Conservation (phyloP, 768 basidiomycete genomes). For the Auricularia cornea region DNA sequence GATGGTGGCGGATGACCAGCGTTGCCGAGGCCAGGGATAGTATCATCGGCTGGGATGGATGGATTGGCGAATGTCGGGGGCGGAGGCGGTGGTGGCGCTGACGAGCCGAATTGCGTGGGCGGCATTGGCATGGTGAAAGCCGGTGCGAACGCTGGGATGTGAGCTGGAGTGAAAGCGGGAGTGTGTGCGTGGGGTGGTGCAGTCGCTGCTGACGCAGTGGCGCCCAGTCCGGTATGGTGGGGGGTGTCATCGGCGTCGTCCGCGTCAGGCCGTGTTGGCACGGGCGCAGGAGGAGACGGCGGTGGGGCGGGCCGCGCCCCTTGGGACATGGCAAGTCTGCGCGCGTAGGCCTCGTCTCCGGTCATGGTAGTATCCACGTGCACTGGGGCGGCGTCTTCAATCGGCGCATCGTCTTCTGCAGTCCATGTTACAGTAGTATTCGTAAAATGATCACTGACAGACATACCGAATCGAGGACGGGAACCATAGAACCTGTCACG, state of each 20-base stretch:
- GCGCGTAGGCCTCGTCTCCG: slow-evolving; percentile 75
- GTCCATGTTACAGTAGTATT: slow-evolving; percentile 27
- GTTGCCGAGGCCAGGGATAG: not conserved
- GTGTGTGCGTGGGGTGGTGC: slow-evolving; percentile 48
- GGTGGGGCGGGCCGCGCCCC: slow-evolving; percentile 11
- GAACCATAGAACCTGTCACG: slow-evolving; percentile 51
- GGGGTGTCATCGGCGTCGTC: not conserved
- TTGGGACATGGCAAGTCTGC: slow-evolving; percentile 61
- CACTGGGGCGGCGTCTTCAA: slow-evolving; percentile 28
- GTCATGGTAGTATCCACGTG: slow-evolving; percentile 36
- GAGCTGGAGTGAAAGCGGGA: slow-evolving; percentile 11
- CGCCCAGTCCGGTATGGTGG: slow-evolving; percentile 10
- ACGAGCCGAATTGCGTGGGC: slow-evolving; percentile 2
- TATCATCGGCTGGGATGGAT: slow-evolving; percentile 29
- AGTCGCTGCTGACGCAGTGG: slow-evolving; percentile 65
- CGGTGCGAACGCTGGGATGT: slow-evolving; percentile 13
- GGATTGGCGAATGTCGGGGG: slow-evolving; percentile 62
- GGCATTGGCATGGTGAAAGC: slow-evolving; percentile 13
- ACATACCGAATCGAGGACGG: slow-evolving; percentile 53
- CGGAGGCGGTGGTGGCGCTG: slow-evolving; percentile 40
- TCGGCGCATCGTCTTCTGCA: slow-evolving; percentile 36
- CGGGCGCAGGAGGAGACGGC: slow-evolving; percentile 5
- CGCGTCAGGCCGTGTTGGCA: not conserved
- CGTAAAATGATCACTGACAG: not conserved
- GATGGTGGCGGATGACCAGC: slow-evolving; percentile 36